Conservation (phyloP, 768 basidiomycete genomes). For the Sporobolomyces roseus region DNA sequence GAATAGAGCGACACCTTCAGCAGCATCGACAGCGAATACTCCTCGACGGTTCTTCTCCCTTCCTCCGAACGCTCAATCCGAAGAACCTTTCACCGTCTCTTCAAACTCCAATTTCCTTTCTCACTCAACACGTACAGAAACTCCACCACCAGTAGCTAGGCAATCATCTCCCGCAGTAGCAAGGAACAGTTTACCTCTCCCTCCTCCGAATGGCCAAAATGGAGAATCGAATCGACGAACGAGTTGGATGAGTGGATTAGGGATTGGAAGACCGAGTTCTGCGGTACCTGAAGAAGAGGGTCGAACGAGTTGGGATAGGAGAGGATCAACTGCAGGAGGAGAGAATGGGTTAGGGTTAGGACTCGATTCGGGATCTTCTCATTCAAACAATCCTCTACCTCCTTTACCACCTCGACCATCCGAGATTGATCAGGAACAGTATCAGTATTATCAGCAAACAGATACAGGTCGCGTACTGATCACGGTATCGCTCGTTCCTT, state of each 20-base stretch:
- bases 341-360: background rate
- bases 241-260: conserved; percentile 28
- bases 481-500: conserved; percentile 34
- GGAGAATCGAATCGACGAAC: background rate
- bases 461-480: conserved; percentile 18
- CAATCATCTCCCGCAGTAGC: too few relatives aligned
- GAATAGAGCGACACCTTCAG: too few relatives aligned
- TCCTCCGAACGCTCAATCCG: too few relatives aligned
- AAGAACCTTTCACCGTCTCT: too few relatives aligned
- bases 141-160: too few relatives aligned
- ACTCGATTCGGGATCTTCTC: background rate
- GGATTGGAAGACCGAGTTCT: background rate
- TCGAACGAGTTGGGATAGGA: conserved; percentile 23
- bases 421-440: background rate
- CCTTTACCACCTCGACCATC: background rate
- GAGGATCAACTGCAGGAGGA: background rate
- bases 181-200: too few relatives aligned
- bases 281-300: background rate
- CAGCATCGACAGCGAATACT: too few relatives aligned
- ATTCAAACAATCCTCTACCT: conserved; percentile 1
- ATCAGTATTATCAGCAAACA: background rate
- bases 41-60: too few relatives aligned
- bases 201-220: background rate
- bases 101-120: too few relatives aligned
- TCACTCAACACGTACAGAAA: too few relatives aligned